phyloP scores from a whole-genome alignment of 2,329 filamentous ascomycete genomes.

The Penicillium polonicum region DNA sequence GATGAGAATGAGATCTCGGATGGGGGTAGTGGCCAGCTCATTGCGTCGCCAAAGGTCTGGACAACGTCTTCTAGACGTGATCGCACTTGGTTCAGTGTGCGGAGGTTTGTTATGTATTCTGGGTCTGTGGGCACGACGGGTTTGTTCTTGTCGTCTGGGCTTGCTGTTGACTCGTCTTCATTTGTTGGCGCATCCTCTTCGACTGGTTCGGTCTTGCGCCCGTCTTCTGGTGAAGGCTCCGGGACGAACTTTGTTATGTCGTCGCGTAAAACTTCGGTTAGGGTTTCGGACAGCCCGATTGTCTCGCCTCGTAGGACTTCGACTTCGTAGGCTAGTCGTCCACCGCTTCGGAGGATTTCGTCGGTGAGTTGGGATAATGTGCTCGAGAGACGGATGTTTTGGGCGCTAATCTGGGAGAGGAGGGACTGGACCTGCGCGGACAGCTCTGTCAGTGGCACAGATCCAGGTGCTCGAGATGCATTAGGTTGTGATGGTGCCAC shows the following conservation, averaged over 20 bases:
- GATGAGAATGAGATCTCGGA: slow-evolving; percentile 81
- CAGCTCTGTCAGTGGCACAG: slow-evolving; percentile 69
- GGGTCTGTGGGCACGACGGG: slow-evolving; percentile 49
- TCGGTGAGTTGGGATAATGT: slow-evolving; percentile 88
- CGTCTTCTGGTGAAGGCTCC: slow-evolving; percentile 15
- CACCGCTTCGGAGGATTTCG: slow-evolving; percentile 87
- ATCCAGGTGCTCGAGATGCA: slow-evolving; percentile 42
- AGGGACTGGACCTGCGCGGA: slow-evolving; percentile 78
- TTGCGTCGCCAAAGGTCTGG: slow-evolving; percentile 87
- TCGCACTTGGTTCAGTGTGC: slow-evolving; percentile 78
- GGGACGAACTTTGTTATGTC: slow-evolving; percentile 74
- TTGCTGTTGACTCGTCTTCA: slow-evolving; percentile 9
- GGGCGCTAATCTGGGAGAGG: slow-evolving; percentile 83
- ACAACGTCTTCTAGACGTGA: slow-evolving; percentile 85
- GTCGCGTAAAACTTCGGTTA: slow-evolving; percentile 68
- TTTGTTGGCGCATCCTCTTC: slow-evolving; percentile 1
- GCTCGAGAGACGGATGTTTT: slow-evolving; percentile 77
- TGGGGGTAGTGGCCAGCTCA: slow-evolving; percentile 90
- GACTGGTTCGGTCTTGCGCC: slow-evolving; percentile 7
- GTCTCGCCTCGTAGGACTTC: slow-evolving; percentile 90
- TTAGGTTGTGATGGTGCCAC: slow-evolving; percentile 46
- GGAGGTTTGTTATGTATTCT: slow-evolving; percentile 71
- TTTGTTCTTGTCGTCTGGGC: slow-evolving; percentile 4
- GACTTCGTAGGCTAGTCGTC: slow-evolving; percentile 87
- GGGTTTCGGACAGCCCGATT: slow-evolving; percentile 71